Conservation (phyloP, 2,329 filamentous ascomycete genomes). For the Ophiostoma novo-ulmi region DNA sequence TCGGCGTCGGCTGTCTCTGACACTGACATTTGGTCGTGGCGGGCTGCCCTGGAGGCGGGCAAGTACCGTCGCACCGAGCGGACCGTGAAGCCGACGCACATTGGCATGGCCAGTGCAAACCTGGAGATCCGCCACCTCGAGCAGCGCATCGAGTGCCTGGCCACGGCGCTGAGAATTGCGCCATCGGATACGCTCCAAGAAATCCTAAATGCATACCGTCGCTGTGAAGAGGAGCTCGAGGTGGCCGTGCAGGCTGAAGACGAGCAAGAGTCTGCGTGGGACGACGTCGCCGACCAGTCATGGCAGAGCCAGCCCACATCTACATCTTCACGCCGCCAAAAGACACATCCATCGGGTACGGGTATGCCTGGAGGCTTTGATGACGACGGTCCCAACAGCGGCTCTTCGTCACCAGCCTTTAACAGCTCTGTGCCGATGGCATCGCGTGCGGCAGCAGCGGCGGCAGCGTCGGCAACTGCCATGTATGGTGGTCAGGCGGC, state of each 20-base stretch:
- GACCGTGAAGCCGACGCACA: constrained; percentile 53
- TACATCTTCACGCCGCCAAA: background rate
- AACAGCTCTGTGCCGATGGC: constrained; percentile 20
- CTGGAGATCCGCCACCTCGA: constrained; percentile 66
- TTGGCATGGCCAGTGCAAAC: constrained; percentile 56
- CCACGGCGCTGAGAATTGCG: constrained; percentile 68
- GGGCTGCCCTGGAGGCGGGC: constrained; percentile 71
- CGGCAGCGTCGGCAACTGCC: constrained; percentile 31
- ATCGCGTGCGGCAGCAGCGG: constrained; percentile 20
- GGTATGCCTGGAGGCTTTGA: constrained; percentile 52
- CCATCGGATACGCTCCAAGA: constrained; percentile 66
- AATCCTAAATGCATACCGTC: constrained; percentile 67
- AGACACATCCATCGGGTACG: background rate
- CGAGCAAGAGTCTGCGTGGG: constrained; percentile 64
- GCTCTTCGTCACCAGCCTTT: constrained; percentile 9
- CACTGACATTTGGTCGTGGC: constrained; percentile 67
- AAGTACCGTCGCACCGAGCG: constrained; percentile 58
- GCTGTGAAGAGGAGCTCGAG: constrained; percentile 73
- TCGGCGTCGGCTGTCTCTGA: background rate
- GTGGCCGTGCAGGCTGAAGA: constrained; percentile 61
- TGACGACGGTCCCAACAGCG: constrained; percentile 6
- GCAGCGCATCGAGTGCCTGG: constrained; percentile 74
- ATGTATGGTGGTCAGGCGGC: constrained; percentile 26
- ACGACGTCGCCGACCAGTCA: constrained; percentile 59
- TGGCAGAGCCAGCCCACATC: constrained; percentile 24